phyloP scores from a whole-genome alignment of 129 eudicot genomes.

The Artemisia tridentata region DNA sequence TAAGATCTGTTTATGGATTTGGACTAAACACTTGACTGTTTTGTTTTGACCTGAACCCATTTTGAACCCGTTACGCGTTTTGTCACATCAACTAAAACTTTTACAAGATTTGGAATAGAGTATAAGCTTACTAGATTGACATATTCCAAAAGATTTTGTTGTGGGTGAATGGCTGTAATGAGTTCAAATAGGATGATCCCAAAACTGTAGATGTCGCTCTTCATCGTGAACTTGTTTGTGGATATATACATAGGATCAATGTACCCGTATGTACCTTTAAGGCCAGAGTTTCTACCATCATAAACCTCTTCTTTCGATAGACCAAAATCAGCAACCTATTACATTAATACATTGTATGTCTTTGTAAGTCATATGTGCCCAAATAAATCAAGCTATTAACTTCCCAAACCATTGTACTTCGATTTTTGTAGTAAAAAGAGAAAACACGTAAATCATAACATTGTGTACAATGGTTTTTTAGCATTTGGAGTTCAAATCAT shows the following conservation, averaged over 20 bases:
- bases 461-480: background rate
- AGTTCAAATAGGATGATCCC: slow-evolving; percentile 93
- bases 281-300: slow-evolving; percentile 82
- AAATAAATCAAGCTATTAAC: background rate
- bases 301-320: slow-evolving; percentile 85
- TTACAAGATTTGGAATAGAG: background rate
- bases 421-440: background rate
- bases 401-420: slow-evolving; percentile 5
- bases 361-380: background rate
- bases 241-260: slow-evolving; percentile 93
- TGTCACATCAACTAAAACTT: background rate
- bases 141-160: slow-evolving; percentile 90
- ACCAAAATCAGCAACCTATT: slow-evolving; percentile 99
- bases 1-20: background rate
- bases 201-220: slow-evolving; percentile 94
- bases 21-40: background rate
- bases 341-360: slow-evolving; percentile 1
- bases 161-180: slow-evolving; percentile 98
- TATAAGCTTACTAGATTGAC: slow-evolving; percentile 75
- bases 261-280: slow-evolving; percentile 97
- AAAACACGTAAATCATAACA: background rate
- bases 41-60: background rate
- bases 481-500: background rate
- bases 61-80: slow-evolving; percentile 3
- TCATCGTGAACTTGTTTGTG: slow-evolving; percentile 72